Evolutionary conservation across 805 yeast species (phyloP).

Genomic region (Metschnikowia noctiluminum): DNA sequence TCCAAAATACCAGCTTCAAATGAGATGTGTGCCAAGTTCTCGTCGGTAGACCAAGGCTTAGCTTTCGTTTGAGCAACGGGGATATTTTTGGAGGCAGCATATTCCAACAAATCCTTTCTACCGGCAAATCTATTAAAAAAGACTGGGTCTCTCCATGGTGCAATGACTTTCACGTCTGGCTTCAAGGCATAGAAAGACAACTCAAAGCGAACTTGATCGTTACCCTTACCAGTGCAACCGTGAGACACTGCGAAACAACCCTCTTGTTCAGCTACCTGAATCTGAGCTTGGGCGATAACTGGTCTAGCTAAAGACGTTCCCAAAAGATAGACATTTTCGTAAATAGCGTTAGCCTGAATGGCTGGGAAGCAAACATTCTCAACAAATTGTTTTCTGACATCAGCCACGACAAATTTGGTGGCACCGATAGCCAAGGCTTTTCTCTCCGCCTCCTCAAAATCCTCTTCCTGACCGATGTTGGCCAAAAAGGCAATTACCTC

Average conservation of each 20-base stretch:
- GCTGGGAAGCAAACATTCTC: slow-evolving; percentile 94
- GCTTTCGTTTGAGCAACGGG: slow-evolving; percentile 97
- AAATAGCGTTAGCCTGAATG: slow-evolving; percentile 94
- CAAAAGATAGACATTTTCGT: slow-evolving; percentile 92
- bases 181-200: slow-evolving; percentile 94
- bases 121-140: slow-evolving; percentile 97
- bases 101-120: slow-evolving; percentile 91
- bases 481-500: slow-evolving; percentile 99
- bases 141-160: slow-evolving; percentile 98
- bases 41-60: slow-evolving; percentile 99
- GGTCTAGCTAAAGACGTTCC: slow-evolving; percentile 99
- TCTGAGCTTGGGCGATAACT: slow-evolving; percentile 97
- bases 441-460: slow-evolving; percentile 93
- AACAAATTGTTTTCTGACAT: slow-evolving; percentile 92
- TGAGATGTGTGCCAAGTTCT: slow-evolving; percentile 97
- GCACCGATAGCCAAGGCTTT: slow-evolving; percentile 98
- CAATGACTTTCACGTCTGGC: slow-evolving; percentile 94
- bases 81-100: slow-evolving; percentile 87
- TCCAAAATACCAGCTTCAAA: slow-evolving; percentile 99
- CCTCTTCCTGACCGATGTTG: slow-evolving; percentile 99
- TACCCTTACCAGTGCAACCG: slow-evolving; percentile 99
- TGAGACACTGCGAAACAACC: slow-evolving; percentile 98
- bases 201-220: slow-evolving; percentile 98
- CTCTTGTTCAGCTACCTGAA: slow-evolving; percentile 92
- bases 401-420: slow-evolving; percentile 88